phyloP scores from a whole-genome alignment of 1,139 yeast genomes.

The Wickerhamiella infanticola region DNA sequence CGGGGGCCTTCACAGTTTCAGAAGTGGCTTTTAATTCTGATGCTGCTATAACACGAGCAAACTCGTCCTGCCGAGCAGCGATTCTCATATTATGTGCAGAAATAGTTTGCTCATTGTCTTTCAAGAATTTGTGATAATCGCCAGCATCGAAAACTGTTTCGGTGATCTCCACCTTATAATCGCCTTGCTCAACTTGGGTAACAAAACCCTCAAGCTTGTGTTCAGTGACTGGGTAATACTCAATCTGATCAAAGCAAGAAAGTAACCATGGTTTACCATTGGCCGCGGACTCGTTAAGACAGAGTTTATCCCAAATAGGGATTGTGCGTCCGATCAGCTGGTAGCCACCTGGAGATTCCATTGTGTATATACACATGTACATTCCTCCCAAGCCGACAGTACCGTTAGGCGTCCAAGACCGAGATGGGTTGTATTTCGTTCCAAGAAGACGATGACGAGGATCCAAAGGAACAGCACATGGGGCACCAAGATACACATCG shows the following conservation, averaged over 20 bases:
- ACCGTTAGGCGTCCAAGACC: constrained; percentile 93
- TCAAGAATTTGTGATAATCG: constrained; percentile 64
- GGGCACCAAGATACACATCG: constrained; percentile 94
- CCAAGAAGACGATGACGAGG: constrained; percentile 90
- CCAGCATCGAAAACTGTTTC: constrained; percentile 74
- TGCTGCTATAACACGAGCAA: constrained; percentile 65
- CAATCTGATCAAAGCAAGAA: constrained; percentile 84
- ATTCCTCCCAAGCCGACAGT: constrained; percentile 96
- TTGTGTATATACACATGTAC: constrained; percentile 96
- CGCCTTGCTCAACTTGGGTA: constrained; percentile 69
- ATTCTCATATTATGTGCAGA: constrained; percentile 51
- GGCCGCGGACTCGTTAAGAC: constrained; percentile 37
- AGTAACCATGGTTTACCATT: constrained; percentile 75
- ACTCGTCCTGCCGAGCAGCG: constrained; percentile 73
- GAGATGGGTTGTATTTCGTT: constrained; percentile 87
- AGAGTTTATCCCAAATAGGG: constrained; percentile 93
- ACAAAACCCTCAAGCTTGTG: constrained; percentile 56
- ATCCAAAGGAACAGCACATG: constrained; percentile 95
- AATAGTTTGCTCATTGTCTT: constrained; percentile 55
- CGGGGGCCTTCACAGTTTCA: constrained; percentile 11
- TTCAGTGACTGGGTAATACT: constrained; percentile 82
- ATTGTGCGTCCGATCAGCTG: constrained; percentile 92
- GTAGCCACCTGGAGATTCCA: constrained; percentile 98
- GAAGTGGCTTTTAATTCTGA: constrained; percentile 54
- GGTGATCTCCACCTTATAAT: constrained; percentile 55